phyloP scores from a whole-genome alignment of 164 flowering plant genomes.

The Amborella trichopoda region DNA sequence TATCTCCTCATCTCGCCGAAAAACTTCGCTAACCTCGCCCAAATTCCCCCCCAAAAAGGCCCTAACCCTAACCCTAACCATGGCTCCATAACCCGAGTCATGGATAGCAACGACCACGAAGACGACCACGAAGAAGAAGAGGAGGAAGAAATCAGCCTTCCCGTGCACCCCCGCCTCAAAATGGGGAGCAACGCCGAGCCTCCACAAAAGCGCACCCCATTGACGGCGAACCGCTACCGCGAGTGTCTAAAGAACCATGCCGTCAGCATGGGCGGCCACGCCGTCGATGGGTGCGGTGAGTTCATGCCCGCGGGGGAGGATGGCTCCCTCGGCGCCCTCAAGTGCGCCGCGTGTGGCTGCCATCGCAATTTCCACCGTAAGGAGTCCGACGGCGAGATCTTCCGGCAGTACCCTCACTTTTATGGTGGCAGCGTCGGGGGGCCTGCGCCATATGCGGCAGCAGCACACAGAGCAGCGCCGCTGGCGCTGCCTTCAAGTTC shows the following conservation, averaged over 20 bases:
- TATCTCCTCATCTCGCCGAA: no score
- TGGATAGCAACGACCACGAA: constrained; percentile 33
- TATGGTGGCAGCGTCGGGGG: not conserved
- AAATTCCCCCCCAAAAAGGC: no score
- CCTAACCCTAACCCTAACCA: no score
- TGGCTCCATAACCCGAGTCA: no score
- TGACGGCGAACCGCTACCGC: constrained; percentile 15
- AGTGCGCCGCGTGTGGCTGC: constrained; percentile 67
- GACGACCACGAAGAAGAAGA: constrained; percentile 23
- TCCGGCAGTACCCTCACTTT: not conserved
- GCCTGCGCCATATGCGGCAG: not conserved
- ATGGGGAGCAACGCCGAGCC: not conserved
- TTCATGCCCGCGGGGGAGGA: constrained; percentile 52
- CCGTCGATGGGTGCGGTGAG: constrained; percentile 73
- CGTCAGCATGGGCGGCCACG: constrained; percentile 48
- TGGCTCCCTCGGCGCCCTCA: constrained; percentile 47
- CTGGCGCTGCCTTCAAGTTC: constrained; percentile 47
- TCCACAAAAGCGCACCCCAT: no score
- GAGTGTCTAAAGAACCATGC: constrained; percentile 77
- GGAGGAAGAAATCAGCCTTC: constrained; percentile 8
- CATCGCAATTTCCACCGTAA: constrained; percentile 75
- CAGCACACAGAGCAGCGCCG: constrained; percentile 18
- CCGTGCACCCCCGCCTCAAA: constrained; percentile 3
- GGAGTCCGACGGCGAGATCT: constrained; percentile 17
- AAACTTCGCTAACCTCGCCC: no score